Base-by-base conservation (phyloP, 2,329 filamentous ascomycete species). In the Xylaria sp. region DNA sequence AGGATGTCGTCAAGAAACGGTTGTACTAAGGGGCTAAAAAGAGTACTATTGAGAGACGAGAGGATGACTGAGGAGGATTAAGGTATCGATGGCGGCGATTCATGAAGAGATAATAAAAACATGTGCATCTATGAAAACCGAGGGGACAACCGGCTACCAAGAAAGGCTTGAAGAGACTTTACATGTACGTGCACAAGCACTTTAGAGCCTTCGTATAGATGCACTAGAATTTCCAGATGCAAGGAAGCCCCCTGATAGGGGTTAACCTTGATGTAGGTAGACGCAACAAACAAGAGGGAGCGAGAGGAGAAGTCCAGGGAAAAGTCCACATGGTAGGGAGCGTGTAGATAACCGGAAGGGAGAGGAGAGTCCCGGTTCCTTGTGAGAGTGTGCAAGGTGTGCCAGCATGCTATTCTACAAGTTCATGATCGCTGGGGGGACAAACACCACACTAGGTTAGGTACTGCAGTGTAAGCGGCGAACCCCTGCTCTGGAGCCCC, bases 221-320 rank as follows among this genome's bases (percentile, higher is more conserved):
- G 65, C 42, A 38, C 55, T 36, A 42, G 22, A 25, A 51, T 49
- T 31, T 7, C 36, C 5, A n/a, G 33, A 58, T 25, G 27, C 65
- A 65, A 58, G 53, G 66, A 65, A 49, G 11, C 45, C 42, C 62
- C 53, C 51, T 25, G 63, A 44, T 31, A n/a, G 50, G 42, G 45
- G 6, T 20, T 53, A 38, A 49, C 55, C 36, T 39, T 63, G 47
- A 22, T 25, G 11, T 60, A 55, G 3, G n/a, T 59, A 33, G 11
- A 51, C 22, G 51, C n/a, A 55, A 20, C 44, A 54, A 58, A 61
- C 27, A 44, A 61, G 36, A 36, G 22, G 31, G 27, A 60, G 31
- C n/a, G 29, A 20, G n/a, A 10, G 38, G 29, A 39, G 11, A n/a
- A 22, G 49, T n/a, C 1, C 2, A 22, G 22, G 27, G 44, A 45